These are phyloP conservation scores for Russula ochroleuca DNA, from an alignment of 768 basidiomycete genomes.

Conservation along the genomic window DNA sequence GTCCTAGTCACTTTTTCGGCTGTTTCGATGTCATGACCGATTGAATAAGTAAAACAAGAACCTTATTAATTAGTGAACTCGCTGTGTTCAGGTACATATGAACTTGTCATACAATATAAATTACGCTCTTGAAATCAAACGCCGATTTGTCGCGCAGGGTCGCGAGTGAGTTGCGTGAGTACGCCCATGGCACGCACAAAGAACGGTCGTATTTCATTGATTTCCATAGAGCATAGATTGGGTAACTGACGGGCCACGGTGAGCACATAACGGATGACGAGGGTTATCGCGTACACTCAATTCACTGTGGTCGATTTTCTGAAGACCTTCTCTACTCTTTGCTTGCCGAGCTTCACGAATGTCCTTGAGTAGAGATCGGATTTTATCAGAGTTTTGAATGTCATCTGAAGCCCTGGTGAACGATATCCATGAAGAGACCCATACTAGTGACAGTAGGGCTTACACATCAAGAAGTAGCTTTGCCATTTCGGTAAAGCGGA, in stretches of 20 bases:
- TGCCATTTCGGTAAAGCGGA: constrained; percentile 84
- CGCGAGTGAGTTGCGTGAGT: constrained; percentile 50
- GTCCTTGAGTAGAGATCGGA: constrained; percentile 85
- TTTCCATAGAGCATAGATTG: constrained; percentile 84
- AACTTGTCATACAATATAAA: neutral
- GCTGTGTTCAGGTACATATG: neutral
- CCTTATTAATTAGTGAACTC: neutral
- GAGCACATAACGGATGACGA: constrained; percentile 2
- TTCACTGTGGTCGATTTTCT: constrained; percentile 74
- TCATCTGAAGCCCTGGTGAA: constrained; percentile 83
- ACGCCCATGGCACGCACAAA: constrained; percentile 79
- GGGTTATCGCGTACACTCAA: constrained; percentile 53
- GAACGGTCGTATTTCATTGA: constrained; percentile 90
- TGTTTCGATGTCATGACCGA: neutral
- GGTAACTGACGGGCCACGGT: constrained; percentile 53
- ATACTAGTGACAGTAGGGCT: constrained; percentile 32
- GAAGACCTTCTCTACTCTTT: constrained; percentile 83
- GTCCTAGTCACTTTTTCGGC: constrained; percentile 11
- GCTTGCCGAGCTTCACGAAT: constrained; percentile 94
- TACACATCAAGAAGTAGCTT: constrained; percentile 93
- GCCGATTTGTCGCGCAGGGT: constrained; percentile 22
- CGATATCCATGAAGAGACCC: neutral
- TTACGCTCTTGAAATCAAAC: neutral
- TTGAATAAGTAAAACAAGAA: neutral
- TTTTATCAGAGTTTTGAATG: constrained; percentile 74